Base-by-base conservation (phyloP, 2,329 filamentous ascomycete species). In the Niveomyces coronatus region DNA sequence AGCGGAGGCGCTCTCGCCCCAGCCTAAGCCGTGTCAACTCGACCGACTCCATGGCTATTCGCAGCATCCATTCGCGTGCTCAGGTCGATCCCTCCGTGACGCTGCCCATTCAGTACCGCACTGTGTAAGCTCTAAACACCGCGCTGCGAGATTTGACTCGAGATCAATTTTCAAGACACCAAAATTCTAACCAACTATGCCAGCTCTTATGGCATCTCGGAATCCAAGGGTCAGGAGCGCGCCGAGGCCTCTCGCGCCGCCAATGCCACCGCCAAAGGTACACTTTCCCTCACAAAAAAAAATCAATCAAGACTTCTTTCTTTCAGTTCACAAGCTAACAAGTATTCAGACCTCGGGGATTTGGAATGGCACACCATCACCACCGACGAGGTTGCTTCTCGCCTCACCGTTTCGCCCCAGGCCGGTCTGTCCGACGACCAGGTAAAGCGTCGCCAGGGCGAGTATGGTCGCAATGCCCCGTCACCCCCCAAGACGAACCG, bases 321-420 rank as follows among this genome's bases (percentile, higher is more conserved):
- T 14, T 24, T 8, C 5, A n/a, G 3, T 9, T 15, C n/a, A 6
- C 5, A 27, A 6, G 31, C 35, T 3, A n/a, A 14, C n/a, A n/a
- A 14, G 23, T 10, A 2, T 13, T 1, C 36, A 77, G 74, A 79
- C 45, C 68, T 81, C 38, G 71, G 68, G 35, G 66, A 70, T 41
- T 64, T 85, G 35, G 76, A 84, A 49, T 83, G 81, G 77, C 82
- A 86, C 54, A 74, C 62, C 0, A 59, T 82, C 9, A 55, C 72
- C 0, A 50, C 67, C 10, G 62, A 73, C 6, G 74, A 82, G 41
- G 61, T 83, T n/a, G 65, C 71, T 41, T 64, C 65, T 19, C 71
- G 77, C 18, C 67, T 83, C 23, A 66, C 67, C 2, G 74, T 70
- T 5, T 77, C 76, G 11, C 52, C 65, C 11, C 57, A 56, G 2